Conservation (phyloP, 306 rosid genomes). For the Lithocarpus polystachyus region DNA sequence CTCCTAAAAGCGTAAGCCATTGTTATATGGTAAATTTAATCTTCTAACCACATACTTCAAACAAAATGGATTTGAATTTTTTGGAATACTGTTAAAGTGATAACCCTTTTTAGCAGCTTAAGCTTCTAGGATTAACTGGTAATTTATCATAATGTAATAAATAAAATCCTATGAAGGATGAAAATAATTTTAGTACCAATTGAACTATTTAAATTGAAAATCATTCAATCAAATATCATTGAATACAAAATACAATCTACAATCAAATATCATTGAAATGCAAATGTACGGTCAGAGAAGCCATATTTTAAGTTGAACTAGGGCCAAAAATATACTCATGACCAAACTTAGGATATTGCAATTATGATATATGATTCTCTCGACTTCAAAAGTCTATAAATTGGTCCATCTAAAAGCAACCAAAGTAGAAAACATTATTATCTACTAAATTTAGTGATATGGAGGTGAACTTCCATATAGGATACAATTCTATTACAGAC, state of each 20-base stretch:
- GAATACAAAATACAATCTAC: neutral
- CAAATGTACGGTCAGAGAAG: neutral
- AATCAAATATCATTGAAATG: neutral
- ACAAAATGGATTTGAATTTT: too few species aligned
- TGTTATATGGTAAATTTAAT: too few species aligned
- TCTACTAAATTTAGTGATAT: neutral
- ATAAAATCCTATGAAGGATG: neutral
- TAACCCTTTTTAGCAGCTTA: too few species aligned
- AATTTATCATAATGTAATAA: neutral
- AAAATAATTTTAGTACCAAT: neutral
- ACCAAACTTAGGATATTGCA: neutral
- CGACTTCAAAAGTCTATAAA: neutral
- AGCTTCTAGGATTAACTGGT: too few species aligned
- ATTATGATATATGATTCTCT: neutral
- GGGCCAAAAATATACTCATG: neutral
- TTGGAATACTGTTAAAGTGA: too few species aligned
- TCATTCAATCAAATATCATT: neutral
- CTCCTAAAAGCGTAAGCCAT: too few species aligned
- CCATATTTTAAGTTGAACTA: neutral
- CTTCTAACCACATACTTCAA: too few species aligned
- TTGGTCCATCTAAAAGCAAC: neutral
- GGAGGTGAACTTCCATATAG: neutral
- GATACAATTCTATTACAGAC: neutral
- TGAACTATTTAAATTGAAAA: neutral
- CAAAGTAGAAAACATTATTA: neutral